phyloP scores from a whole-genome alignment of 2,329 filamentous ascomycete species.

The Alternaria viburni region DNA sequence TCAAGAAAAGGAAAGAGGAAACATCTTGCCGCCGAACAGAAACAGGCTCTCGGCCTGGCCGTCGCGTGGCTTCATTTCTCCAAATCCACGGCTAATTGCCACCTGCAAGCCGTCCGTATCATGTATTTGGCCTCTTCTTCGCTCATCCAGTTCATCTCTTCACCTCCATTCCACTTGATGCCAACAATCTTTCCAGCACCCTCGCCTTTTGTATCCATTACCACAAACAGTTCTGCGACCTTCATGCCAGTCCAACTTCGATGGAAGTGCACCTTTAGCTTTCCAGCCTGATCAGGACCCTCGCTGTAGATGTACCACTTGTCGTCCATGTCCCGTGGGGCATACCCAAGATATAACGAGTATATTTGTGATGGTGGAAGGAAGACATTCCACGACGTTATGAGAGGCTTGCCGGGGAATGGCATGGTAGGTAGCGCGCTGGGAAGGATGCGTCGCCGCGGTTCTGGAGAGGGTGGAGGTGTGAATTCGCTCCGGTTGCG shows the following conservation, averaged over 20 bases:
- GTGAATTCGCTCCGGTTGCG: background rate
- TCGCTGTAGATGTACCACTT: conserved; percentile 46
- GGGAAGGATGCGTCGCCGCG: conserved; percentile 17
- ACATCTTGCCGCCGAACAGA: background rate
- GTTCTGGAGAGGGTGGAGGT: conserved; percentile 5
- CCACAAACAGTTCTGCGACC: conserved; percentile 42
- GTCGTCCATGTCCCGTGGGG: conserved; percentile 29
- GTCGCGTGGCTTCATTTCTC: conserved; percentile 60
- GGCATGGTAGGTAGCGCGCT: conserved; percentile 23
- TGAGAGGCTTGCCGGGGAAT: conserved; percentile 26
- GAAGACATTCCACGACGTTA: conserved; percentile 41
- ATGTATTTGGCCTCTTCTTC: conserved; percentile 40
- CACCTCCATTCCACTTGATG: conserved; percentile 42
- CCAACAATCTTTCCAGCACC: conserved; percentile 45
- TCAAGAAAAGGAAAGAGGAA: background rate
- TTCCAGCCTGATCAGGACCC: conserved; percentile 40
- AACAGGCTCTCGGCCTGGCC: background rate
- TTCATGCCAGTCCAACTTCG: conserved; percentile 42
- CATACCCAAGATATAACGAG: conserved; percentile 39
- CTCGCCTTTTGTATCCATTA: conserved; percentile 44
- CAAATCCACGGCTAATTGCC: conserved; percentile 33
- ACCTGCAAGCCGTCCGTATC: conserved; percentile 31
- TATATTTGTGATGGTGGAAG: conserved; percentile 38
- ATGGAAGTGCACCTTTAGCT: conserved; percentile 46
- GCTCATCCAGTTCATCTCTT: conserved; percentile 34